A percentile compares a stretch with the other conserved stretches of the same genome.
Evolutionary conservation across 495 filamentous ascomycete species (phyloP).

Genomic region (Symbiotaphrina buchneri): DNA sequence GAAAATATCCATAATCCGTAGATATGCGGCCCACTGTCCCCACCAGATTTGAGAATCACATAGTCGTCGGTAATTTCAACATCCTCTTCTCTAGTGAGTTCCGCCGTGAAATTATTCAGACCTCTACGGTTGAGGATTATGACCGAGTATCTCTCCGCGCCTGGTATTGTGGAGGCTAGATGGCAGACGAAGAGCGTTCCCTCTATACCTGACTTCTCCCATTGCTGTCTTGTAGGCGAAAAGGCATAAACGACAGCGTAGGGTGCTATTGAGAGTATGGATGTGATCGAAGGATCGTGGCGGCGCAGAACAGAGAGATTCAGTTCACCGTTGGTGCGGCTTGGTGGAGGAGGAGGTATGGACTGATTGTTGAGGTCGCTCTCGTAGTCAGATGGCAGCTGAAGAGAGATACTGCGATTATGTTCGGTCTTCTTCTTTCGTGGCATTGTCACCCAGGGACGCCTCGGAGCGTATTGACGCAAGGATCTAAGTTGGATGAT

Average conservation of each 20-base stretch:
- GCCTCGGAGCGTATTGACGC: too few species aligned
- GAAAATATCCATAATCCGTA: slow-evolving; percentile 45
- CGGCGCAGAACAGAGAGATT: slow-evolving; percentile 61
- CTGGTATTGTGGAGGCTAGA: slow-evolving; percentile 18
- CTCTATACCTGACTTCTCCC: slow-evolving; percentile 61
- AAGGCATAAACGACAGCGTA: slow-evolving; percentile 67
- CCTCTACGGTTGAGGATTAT: slow-evolving; percentile 38
- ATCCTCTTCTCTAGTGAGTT: slow-evolving; percentile 25
- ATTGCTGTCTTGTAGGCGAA: slow-evolving; percentile 28
- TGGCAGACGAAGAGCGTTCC: slow-evolving; percentile 68
- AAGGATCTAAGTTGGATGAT: too few species aligned
- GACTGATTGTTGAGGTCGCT: slow-evolving; percentile 23
- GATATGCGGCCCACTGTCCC: slow-evolving; percentile 14
- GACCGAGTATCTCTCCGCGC: slow-evolving; percentile 30
- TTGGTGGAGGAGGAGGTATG: slow-evolving; percentile 20
- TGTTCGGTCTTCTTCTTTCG: not conserved
- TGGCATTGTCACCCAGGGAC: too few species aligned
- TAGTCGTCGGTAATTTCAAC: slow-evolving; percentile 38
- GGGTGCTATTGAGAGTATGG: slow-evolving; percentile 51
- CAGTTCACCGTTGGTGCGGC: slow-evolving; percentile 52
- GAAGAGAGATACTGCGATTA: not conserved
- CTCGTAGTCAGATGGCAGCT: slow-evolving; percentile 40
- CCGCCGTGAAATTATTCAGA: slow-evolving; percentile 31
- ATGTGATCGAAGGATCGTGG: slow-evolving; percentile 41
- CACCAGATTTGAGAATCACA: slow-evolving; percentile 26